Evolutionary conservation across 192 early-diverging fungal genomes (phyloP).

Genomic region (Backusella luteola): DNA sequence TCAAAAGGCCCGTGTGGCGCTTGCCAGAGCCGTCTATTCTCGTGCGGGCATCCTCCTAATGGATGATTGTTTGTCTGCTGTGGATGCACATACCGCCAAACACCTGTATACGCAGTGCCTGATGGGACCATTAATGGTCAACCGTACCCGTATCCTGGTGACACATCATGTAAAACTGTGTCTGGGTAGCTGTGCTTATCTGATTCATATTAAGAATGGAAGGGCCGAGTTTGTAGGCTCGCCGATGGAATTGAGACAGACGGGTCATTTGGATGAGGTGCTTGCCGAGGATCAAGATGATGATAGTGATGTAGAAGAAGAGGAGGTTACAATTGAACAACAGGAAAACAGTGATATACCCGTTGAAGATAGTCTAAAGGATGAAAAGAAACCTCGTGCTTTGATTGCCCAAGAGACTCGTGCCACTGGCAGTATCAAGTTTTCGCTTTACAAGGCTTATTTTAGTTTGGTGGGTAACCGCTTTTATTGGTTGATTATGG

Average conservation of each 20-base stretch:
- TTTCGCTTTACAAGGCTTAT: constrained; percentile 76
- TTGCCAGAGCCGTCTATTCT: constrained; percentile 86
- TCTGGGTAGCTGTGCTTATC: constrained; percentile 49
- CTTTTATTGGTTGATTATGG: constrained; percentile 59
- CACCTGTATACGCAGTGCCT: constrained; percentile 80
- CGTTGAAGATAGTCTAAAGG: background rate
- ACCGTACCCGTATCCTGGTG: constrained; percentile 82
- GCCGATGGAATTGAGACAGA: constrained; percentile 30
- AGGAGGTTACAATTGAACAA: background rate
- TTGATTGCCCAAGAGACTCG: constrained; percentile 52
- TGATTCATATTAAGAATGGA: constrained; percentile 52
- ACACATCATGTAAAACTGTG: constrained; percentile 73
- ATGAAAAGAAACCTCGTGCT: constrained; percentile 32
- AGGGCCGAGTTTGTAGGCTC: constrained; percentile 37
- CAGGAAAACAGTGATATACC: background rate
- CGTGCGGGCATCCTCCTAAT: constrained; percentile 65
- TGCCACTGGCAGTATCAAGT: constrained; percentile 78
- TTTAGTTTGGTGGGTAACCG: constrained; percentile 59
- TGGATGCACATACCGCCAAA: constrained; percentile 81
- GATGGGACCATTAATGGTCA: constrained; percentile 68
- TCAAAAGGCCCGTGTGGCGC: constrained; percentile 84
- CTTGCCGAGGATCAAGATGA: constrained; percentile 32
- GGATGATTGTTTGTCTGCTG: constrained; percentile 89
- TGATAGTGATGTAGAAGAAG: constrained; percentile 18
- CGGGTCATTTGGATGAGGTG: constrained; percentile 27